These are phyloP conservation scores for Suillus luteus DNA, from an alignment of 768 basidiomycete genomes.

Conservation along the genomic window DNA sequence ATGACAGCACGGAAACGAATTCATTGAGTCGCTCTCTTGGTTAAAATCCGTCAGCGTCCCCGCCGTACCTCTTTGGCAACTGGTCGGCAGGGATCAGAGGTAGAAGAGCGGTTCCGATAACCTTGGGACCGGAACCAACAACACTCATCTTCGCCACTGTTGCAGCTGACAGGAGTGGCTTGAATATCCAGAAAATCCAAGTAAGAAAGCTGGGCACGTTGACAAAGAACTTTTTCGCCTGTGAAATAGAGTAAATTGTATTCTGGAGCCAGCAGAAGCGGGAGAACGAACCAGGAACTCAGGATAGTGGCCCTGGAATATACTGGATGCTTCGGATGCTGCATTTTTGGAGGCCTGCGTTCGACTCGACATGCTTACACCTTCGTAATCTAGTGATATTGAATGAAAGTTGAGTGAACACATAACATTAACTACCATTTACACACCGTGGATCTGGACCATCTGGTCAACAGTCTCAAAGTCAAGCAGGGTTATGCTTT, in stretches of 20 bases:
- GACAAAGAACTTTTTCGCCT: conserved; percentile 80
- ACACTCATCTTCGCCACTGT: conserved; percentile 84
- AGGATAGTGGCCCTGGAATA: conserved; percentile 79
- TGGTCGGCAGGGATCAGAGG: conserved; percentile 55
- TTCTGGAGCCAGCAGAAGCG: neutral
- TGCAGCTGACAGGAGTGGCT: conserved; percentile 65
- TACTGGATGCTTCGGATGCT: conserved; percentile 69
- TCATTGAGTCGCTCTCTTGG: neutral
- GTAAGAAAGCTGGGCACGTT: conserved; percentile 75
- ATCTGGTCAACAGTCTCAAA: conserved; percentile 74
- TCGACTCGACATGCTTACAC: conserved; percentile 63
- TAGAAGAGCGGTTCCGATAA: conserved; percentile 61
- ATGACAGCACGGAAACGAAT: neutral
- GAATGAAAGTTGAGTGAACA: neutral
- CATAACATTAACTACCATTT: neutral
- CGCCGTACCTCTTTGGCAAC: conserved; percentile 74
- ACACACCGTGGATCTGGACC: conserved; percentile 69
- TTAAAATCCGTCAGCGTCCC: conserved; percentile 57
- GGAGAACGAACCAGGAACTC: conserved; percentile 62
- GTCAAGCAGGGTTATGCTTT: conserved; percentile 60
- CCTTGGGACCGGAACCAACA: conserved; percentile 62
- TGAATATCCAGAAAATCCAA: conserved; percentile 88
- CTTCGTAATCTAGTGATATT: conserved; percentile 63
- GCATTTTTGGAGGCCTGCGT: conserved; percentile 78
- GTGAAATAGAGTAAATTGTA: conserved; percentile 8